These are phyloP conservation scores for Talaromyces trachyspermus DNA, from an alignment of 495 filamentous ascomycete species.

Conservation along the genomic window DNA sequence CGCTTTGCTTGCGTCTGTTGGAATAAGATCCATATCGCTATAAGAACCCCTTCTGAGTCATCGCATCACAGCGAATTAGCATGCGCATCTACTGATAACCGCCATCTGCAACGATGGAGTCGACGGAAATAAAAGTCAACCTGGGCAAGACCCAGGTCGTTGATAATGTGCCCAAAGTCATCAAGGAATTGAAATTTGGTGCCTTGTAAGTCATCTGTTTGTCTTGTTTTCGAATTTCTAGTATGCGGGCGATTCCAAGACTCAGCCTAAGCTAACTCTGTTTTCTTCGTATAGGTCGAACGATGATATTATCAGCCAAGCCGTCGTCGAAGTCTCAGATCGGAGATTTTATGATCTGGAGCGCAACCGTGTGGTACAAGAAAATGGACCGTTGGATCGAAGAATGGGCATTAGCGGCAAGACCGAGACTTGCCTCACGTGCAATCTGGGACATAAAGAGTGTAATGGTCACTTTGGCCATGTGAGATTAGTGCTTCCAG, in stretches of 20 bases:
- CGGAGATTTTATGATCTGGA: slow-evolving; percentile 83
- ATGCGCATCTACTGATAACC: slow-evolving; percentile 6
- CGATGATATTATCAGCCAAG: slow-evolving; percentile 90
- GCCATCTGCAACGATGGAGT: slow-evolving; percentile 36
- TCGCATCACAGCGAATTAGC: slow-evolving; percentile 2
- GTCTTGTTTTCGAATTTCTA: slow-evolving; percentile 13
- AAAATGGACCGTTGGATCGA: slow-evolving; percentile 77
- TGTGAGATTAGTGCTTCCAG: slow-evolving; percentile 78
- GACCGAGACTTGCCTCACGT: slow-evolving; percentile 69
- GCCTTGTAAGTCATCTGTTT: slow-evolving; percentile 56
- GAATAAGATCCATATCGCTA: too few species aligned
- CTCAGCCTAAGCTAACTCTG: too few species aligned
- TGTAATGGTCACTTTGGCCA: slow-evolving; percentile 96
- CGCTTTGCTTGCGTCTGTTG: too few species aligned
- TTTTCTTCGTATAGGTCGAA: slow-evolving; percentile 51
- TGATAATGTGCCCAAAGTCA: slow-evolving; percentile 78
- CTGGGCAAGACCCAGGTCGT: slow-evolving; percentile 82
- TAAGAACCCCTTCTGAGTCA: neutral
- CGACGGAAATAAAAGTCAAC: slow-evolving; percentile 42
- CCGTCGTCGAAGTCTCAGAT: slow-evolving; percentile 85
- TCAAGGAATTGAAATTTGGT: slow-evolving; percentile 90
- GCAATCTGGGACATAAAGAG: slow-evolving; percentile 61
- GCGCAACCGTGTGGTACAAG: slow-evolving; percentile 57
- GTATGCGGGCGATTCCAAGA: too few species aligned
- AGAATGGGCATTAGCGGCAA: slow-evolving; percentile 86